Conservation (phyloP, 495 filamentous ascomycete species). For the Penicillium manginii region DNA sequence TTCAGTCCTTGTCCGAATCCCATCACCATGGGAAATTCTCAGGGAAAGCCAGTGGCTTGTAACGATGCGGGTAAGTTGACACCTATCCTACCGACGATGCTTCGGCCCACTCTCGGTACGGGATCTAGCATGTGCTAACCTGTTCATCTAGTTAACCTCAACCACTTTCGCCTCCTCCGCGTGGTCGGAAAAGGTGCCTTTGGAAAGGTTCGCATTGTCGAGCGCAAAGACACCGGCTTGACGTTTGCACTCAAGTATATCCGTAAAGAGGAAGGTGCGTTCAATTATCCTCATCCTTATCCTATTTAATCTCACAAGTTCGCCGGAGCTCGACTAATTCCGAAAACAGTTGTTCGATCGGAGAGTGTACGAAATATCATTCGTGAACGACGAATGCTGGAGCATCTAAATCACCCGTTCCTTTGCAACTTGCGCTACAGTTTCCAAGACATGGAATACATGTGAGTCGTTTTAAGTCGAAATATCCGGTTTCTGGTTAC, state of each 20-base stretch:
- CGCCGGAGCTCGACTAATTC: slow-evolving; percentile 1
- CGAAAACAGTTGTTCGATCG: slow-evolving; percentile 81
- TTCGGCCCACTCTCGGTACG: not conserved
- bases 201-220: slow-evolving; percentile 97
- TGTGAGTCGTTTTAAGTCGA: slow-evolving; percentile 63
- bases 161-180: slow-evolving; percentile 92
- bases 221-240: slow-evolving; percentile 90
- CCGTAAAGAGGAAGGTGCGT: slow-evolving; percentile 94
- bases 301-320: not conserved
- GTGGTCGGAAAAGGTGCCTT: slow-evolving; percentile 98
- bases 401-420: slow-evolving; percentile 96
- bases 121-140: slow-evolving; percentile 15
- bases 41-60: slow-evolving; percentile 90
- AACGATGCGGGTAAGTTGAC: slow-evolving; percentile 82
- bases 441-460: slow-evolving; percentile 98
- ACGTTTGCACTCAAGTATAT: slow-evolving; percentile 98
- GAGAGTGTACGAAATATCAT: slow-evolving; percentile 99
- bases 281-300: slow-evolving; percentile 9
- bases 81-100: not conserved
- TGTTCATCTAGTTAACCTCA: slow-evolving; percentile 76
- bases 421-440: slow-evolving; percentile 98
- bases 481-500: slow-evolving; percentile 7
- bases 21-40: slow-evolving; percentile 83
- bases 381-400: slow-evolving; percentile 94
- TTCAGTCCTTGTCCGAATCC: slow-evolving; percentile 19